These are phyloP conservation scores for Dorcoceras hygrometricum DNA, from an alignment of 257 asterid genomes.

Conservation along the genomic window DNA sequence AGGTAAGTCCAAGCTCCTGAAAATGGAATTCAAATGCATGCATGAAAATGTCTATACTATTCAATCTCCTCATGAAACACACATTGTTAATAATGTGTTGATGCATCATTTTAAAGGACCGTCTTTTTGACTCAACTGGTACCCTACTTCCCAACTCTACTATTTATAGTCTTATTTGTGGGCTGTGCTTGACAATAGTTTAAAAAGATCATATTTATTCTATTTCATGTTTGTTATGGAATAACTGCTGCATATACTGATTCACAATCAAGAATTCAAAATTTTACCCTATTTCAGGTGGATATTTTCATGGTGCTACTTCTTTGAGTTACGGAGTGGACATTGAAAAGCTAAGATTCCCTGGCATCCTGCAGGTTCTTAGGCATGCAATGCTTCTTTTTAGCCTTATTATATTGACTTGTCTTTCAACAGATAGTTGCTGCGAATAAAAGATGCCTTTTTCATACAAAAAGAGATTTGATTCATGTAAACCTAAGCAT, in stretches of 20 bases:
- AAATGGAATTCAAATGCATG: background rate
- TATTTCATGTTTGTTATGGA: background rate
- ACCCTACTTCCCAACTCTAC: slow-evolving; percentile 3
- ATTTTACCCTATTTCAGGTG: slow-evolving; percentile 55
- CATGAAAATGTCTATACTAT: background rate
- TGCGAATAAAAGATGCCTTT: background rate
- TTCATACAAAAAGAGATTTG: background rate
- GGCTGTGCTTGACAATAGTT: background rate
- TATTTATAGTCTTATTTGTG: slow-evolving; percentile 12
- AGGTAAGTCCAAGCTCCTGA: background rate
- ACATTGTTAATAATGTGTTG: background rate
- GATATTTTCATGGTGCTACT: slow-evolving; percentile 79
- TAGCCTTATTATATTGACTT: background rate
- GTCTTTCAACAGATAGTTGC: background rate
- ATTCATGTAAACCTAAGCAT: background rate
- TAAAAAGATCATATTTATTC: background rate
- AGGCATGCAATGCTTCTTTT: background rate
- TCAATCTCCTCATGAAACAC: background rate
- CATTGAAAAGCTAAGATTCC: slow-evolving; percentile 59
- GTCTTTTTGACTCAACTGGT: background rate
- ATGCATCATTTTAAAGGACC: background rate
- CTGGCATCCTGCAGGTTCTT: slow-evolving; percentile 85
- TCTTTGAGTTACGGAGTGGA: slow-evolving; percentile 87
- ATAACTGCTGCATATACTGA: slow-evolving; percentile 22
- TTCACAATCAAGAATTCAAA: slow-evolving; percentile 15